Evolutionary conservation across 805 yeast genomes (phyloP).

Genomic region (Monosporozyma servazzii): DNA sequence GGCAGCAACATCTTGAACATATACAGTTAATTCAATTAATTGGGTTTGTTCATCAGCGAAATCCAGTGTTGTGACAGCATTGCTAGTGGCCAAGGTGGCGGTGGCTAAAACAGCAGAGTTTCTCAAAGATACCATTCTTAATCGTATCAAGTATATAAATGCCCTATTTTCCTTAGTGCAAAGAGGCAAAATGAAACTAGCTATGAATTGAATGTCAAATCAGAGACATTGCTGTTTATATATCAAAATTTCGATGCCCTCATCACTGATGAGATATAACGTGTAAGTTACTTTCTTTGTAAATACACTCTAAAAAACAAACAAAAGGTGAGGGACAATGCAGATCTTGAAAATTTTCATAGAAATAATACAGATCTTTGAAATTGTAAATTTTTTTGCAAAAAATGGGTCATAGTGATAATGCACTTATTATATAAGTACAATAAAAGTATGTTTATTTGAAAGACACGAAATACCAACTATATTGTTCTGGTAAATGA

Average conservation of each 20-base stretch:
- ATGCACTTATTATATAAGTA: too few relatives aligned
- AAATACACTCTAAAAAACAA: too few relatives aligned
- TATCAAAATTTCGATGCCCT: not conserved
- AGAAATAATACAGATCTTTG: too few relatives aligned
- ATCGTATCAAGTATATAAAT: not conserved
- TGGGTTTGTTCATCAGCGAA: slow-evolving; percentile 3
- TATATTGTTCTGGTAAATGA: too few relatives aligned
- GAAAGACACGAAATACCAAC: too few relatives aligned
- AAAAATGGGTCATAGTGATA: too few relatives aligned
- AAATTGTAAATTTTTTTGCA: too few relatives aligned
- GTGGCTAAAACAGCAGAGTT: slow-evolving; percentile 4
- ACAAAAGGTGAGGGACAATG: too few relatives aligned
- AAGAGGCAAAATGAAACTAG: not conserved
- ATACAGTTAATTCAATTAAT: slow-evolving; percentile 6
- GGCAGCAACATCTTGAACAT: slow-evolving; percentile 6
- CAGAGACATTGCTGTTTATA: not conserved
- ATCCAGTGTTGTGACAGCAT: slow-evolving; percentile 5
- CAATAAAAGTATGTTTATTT: too few relatives aligned
- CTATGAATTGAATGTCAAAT: not conserved
- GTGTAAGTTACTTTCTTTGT: not conserved
- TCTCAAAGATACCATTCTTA: not conserved
- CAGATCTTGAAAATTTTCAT: too few relatives aligned
- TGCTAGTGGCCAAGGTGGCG: not conserved
- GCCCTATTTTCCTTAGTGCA: not conserved
- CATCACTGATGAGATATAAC: not conserved